phyloP scores from a whole-genome alignment of 176 grass and related monocot genomes.

The Phoenix roebelenii region DNA sequence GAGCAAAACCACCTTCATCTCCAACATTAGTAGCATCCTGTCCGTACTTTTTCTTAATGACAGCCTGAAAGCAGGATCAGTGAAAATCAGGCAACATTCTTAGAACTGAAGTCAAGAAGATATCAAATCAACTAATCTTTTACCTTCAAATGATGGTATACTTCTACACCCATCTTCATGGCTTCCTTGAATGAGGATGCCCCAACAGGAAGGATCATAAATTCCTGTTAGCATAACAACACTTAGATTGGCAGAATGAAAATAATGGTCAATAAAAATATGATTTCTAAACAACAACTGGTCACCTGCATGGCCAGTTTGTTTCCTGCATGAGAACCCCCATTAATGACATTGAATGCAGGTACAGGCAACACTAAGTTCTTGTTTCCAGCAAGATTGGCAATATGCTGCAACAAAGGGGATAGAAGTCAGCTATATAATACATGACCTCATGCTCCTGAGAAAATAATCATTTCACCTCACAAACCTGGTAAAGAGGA shows the following conservation, averaged over 20 bases:
- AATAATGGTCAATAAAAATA: not conserved
- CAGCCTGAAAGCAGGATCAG: conserved; percentile 25
- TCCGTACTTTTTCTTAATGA: conserved; percentile 99
- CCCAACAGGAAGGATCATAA: conserved; percentile 91
- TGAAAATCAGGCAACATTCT: not conserved
- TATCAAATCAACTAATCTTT: not conserved
- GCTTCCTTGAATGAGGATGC: conserved; percentile 87
- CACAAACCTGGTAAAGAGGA: conserved; percentile 55
- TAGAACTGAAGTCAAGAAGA: too few relatives aligned
- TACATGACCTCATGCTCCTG: too few relatives aligned
- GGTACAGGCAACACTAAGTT: conserved; percentile 73
- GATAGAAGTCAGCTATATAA: too few relatives aligned
- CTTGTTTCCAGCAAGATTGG: conserved; percentile 91
- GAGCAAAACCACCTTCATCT: conserved; percentile 98
- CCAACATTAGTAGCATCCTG: conserved; percentile 96
- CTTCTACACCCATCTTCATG: conserved; percentile 99
- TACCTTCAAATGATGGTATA: conserved; percentile 93
- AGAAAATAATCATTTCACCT: too few relatives aligned
- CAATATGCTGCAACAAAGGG: conserved; percentile 50
- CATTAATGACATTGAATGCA: conserved; percentile 95
- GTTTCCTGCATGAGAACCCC: conserved; percentile 93
- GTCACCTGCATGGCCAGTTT: conserved; percentile 93
- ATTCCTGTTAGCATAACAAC: conserved; percentile 44
- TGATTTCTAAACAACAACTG: not conserved
- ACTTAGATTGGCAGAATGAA: not conserved